These are phyloP conservation scores for Ogataea hybrid DNA, from an alignment of 1,139 yeast species.

Conservation along the genomic window DNA sequence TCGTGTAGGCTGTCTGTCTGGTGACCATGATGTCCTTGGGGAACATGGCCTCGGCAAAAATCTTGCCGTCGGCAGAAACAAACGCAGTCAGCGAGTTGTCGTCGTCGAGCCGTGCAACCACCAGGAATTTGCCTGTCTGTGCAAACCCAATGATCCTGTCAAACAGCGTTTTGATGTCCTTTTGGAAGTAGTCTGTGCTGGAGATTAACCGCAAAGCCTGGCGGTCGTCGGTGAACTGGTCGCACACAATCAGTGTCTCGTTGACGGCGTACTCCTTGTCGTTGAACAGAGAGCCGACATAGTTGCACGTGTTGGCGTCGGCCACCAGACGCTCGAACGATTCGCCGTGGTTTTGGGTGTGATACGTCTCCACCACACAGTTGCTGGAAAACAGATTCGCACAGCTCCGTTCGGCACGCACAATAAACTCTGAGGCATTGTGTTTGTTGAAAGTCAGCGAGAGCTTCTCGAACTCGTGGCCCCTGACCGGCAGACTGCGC, in stretches of 20 bases:
- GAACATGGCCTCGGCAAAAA: conserved; percentile 76
- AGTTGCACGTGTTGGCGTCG: conserved; percentile 62
- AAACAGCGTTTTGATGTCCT: conserved; percentile 38
- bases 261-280: conserved; percentile 34
- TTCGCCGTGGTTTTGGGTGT: conserved; percentile 64
- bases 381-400: conserved; percentile 37
- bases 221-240: conserved; percentile 31
- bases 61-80: conserved; percentile 79
- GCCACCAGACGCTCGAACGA: conserved; percentile 53
- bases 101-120: conserved; percentile 60
- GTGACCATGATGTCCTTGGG: conserved; percentile 67
- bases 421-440: conserved; percentile 58
- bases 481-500: conserved; percentile 50
- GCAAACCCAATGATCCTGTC: conserved; percentile 65
- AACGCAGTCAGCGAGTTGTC: conserved; percentile 53
- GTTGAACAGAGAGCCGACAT: conserved; percentile 53
- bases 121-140: conserved; percentile 60
- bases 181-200: conserved; percentile 52
- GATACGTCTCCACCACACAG: conserved; percentile 58
- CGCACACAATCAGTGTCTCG: conserved; percentile 62
- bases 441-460: conserved; percentile 57
- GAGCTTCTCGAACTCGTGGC: conserved; percentile 39
- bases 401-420: conserved; percentile 66
- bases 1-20: conserved; percentile 77
- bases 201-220: conserved; percentile 41